Evolutionary conservation across 306 rosid species (phyloP), one percentile per base, ranked within the genome.

Genomic region (Gynostemma pentaphyllum): DNA sequence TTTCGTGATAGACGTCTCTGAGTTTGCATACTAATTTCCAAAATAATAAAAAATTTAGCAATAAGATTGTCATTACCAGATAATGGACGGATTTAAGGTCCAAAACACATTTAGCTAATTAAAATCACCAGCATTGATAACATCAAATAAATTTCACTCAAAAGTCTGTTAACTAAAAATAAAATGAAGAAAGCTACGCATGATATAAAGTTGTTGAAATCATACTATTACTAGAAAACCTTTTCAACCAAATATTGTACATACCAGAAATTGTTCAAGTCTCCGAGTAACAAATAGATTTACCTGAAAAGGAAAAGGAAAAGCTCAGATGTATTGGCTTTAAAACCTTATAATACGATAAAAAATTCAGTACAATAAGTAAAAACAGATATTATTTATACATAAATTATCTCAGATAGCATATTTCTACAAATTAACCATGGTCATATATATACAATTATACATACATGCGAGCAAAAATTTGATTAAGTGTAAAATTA

Each of bases 191-290:
- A 49, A 50, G 56, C 13, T 10, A 16, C 11, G 56, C 18, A 51
- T 32, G 59, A 51, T 12, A 51, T 24, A 5, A 12, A 10, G 12
- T 24, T 24, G 3, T 24, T 9, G n/a, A n/a, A n/a, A n/a, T n/a
- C n/a, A n/a, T 62, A 46, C 56, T 41, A 26, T 1, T 28, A 39
- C 6, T 46, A 30, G 63, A 30, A 48, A 11, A 67, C 46, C 40
- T 50, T 32, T 13, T 47, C 21, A 55, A 54, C 27, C 13, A 27
- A 71, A 76, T 63, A 72, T 11, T 45, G 69, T 23, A 29, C 84
- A 27, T 81, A 91, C 95, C 96, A 91, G 78, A 86, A 74, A 87
- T 61, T 91, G 97, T 85, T 91, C 97, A 48, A 91, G 71, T 79
- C 97, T 83, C 57, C 96, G 86, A 64, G 78, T 77, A 62, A 91